phyloP scores from a whole-genome alignment of 192 early-diverging fungal genomes.

The Entrophospora sp. region DNA sequence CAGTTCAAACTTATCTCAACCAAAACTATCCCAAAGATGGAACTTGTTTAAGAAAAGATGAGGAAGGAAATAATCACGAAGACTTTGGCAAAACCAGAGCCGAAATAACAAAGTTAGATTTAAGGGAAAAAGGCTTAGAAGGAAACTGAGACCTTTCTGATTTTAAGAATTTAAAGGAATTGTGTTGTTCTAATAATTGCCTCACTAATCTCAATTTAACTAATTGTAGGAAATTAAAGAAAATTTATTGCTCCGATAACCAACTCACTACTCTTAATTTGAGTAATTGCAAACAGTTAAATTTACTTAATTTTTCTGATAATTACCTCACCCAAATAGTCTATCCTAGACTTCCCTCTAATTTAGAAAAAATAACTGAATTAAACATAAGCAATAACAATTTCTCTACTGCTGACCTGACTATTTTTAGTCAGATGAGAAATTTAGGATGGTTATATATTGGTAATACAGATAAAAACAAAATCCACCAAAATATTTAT shows the following conservation, averaged over 20 bases:
- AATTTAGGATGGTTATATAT: slow-evolving; percentile 2
- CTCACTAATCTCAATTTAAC: not conserved
- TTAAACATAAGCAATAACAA: slow-evolving; percentile 8
- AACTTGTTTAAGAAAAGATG: not conserved
- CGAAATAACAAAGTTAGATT: not conserved
- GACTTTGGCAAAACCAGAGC: not conserved
- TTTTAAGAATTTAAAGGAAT: not conserved
- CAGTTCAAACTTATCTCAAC: not conserved
- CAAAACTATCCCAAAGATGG: not conserved
- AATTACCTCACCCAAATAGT: not conserved
- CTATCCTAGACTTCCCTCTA: not conserved
- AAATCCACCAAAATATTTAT: slow-evolving; percentile 5
- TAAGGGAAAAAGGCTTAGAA: not conserved
- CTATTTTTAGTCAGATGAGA: slow-evolving; percentile 10
- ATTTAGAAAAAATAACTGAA: not conserved
- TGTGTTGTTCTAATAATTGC: not conserved
- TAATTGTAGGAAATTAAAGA: not conserved
- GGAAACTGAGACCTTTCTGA: not conserved
- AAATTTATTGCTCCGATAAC: not conserved
- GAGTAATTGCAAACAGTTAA: slow-evolving; percentile 7
- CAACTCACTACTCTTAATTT: slow-evolving; percentile 5
- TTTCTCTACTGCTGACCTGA: slow-evolving; percentile 3
- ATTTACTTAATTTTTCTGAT: not conserved
- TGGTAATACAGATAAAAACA: slow-evolving; percentile 3
- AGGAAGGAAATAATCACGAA: not conserved